Percentiles rank a stretch among this genome's conserved stretches.
Evolutionary conservation across 345 rosid species (phyloP).

Genomic region (Zanthoxylum bungeanum): DNA sequence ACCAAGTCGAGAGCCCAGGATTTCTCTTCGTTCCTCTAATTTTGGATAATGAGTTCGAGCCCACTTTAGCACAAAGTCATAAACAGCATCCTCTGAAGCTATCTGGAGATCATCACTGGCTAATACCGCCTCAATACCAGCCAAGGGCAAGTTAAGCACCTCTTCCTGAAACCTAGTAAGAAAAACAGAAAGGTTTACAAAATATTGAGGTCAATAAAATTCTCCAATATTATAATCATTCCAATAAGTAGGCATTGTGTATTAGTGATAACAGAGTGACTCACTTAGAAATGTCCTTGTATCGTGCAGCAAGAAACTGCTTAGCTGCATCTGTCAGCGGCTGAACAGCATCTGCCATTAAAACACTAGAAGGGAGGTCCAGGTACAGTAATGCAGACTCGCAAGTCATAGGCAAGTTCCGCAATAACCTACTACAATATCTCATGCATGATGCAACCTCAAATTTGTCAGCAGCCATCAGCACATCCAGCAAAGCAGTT

Average conservation of each 20-base stretch:
- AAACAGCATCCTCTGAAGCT: constrained; percentile 68
- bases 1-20: constrained; percentile 55
- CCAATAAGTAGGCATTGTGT: not conserved
- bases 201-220: not conserved
- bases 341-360: constrained; percentile 71
- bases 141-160: constrained; percentile 70
- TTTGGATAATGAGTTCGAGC: constrained; percentile 59
- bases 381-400: constrained; percentile 76
- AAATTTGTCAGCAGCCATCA: constrained; percentile 81
- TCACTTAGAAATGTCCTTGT: constrained; percentile 63
- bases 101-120: constrained; percentile 63
- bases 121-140: constrained; percentile 76
- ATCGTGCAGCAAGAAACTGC: constrained; percentile 54
- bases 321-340: constrained; percentile 71
- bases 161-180: constrained; percentile 55
- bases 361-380: constrained; percentile 68
- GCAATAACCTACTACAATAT: constrained; percentile 61
- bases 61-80: constrained; percentile 75
- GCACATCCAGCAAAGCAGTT: constrained; percentile 62
- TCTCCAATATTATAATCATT: not conserved
- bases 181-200: not conserved
- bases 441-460: constrained; percentile 87
- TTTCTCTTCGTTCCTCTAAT: constrained; percentile 56
- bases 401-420: constrained; percentile 63
- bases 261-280: constrained; percentile 8